Evolutionary conservation across 257 asterid species (phyloP), one percentile per base, ranked within the genome.

Genomic region (Haberlea rhodopensis): DNA sequence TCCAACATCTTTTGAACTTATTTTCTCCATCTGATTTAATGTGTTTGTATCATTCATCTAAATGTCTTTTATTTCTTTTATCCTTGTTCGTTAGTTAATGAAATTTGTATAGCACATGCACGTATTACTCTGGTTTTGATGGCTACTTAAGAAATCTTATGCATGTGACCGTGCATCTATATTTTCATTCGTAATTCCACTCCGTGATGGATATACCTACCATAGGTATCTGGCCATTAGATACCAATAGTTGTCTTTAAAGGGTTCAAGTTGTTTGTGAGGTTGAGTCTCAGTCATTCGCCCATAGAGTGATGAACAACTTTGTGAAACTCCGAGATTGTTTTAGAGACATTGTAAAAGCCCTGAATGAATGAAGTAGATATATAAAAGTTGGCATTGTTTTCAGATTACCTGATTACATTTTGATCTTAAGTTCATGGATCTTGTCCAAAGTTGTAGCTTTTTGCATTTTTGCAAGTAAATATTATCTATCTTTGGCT

Each of bases 71-170:
- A 4, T 53, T 34, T 18, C 26, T 56, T 57, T n/a, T n/a, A 21
- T 48, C 53, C 27, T 45, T 51, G 66, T 69, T 29, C 63, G 37
- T 58, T 57, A 8, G 46, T 55, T n/a, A 57, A 31, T 9, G 45
- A 70, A 24, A 51, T 63, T 18, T 40, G 11, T 31, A 7, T 43
- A 4, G 19, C 51, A 13, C 51, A 15, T 15, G 19, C 8, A 43
- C 51, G 16, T 43, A 43, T 43, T 43, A 43, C 15, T 43, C 51
- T 43, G 11, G n/a, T n/a, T 13, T 51, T 34, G 46, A 29, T 13
- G n/a, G 45, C 5, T 60, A 4, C 20, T 32, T 21, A 52, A 32
- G 4, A 22, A 11, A 1, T 26, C 48, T n/a, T n/a, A 58, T 31
- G 6, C 40, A 4, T 28, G 22, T 15, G 40, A 19, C 26, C 15